Evolutionary conservation across 768 basidiomycete species (phyloP).

Genomic region (Lactarius indigo): DNA sequence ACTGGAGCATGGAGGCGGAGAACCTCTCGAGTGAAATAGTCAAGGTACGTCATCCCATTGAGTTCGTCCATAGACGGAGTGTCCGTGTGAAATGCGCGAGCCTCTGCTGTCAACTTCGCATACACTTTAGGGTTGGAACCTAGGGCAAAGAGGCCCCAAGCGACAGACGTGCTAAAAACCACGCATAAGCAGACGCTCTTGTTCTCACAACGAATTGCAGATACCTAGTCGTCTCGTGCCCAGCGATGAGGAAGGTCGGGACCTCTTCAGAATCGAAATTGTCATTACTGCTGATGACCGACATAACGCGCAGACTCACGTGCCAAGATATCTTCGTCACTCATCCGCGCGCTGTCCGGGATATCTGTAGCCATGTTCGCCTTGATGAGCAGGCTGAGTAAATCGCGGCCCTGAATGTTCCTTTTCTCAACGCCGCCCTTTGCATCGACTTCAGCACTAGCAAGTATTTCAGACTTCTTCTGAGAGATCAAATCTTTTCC

Average conservation of each 20-base stretch:
- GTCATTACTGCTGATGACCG: neutral
- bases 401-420: constrained; percentile 43
- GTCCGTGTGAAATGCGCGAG: constrained; percentile 48
- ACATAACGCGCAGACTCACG: constrained; percentile 36
- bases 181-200: neutral
- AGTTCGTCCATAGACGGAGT: constrained; percentile 69
- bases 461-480: constrained; percentile 35
- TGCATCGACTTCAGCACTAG: constrained; percentile 27
- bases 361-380: constrained; percentile 65
- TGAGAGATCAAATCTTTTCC: constrained; percentile 32
- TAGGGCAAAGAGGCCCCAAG: constrained; percentile 60
- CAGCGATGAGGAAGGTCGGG: constrained; percentile 57
- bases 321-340: constrained; percentile 58
- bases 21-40: constrained; percentile 18
- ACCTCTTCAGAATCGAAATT: constrained; percentile 41
- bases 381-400: constrained; percentile 56
- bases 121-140: constrained; percentile 48
- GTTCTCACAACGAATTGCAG: neutral
- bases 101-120: constrained; percentile 54
- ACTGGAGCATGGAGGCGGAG: constrained; percentile 26
- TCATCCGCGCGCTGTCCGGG: constrained; percentile 50
- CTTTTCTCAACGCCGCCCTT: constrained; percentile 35
- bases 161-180: constrained; percentile 37
- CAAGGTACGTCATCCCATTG: constrained; percentile 64
- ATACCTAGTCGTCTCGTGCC: constrained; percentile 56